Evolutionary conservation across 2,329 filamentous ascomycete species (phyloP), one percentile per base, ranked within the genome.

Genomic region (Verticillium longisporum): DNA sequence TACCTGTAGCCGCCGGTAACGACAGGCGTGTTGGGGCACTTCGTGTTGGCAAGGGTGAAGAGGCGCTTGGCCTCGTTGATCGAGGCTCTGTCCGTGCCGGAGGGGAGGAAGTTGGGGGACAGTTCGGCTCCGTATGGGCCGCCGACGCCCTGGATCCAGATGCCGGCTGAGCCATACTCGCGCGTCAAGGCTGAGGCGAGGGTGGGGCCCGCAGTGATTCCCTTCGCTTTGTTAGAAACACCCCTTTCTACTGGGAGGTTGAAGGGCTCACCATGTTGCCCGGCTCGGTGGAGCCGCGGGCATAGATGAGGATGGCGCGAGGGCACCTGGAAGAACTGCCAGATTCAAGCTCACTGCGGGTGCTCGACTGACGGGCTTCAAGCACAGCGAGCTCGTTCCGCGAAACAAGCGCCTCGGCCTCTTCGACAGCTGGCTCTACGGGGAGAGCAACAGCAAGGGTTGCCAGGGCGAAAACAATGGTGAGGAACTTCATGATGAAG

Each of bases 61-160:
- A 78, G 72, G 4, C 70, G 67, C 31, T 72, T 72, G 37, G 75
- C 77, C 60, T 77, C 77, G 1, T 69, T 60, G 61, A 81, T 80
- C 36, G 76, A 74, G 5, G 62, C 70, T 4, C 55, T 54, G 38
- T 70, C 69, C 1, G 77, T 78, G 45, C 77, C 76, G 1, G 68
- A 63, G 3, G 75, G 72, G 1, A 77, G 69, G 45, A 71, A 68
- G 63, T 80, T 80, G 31, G 71, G 68, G 1, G 66, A 60, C 0
- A 79, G 53, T 1, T 64, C 64, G 0, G 76, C 77, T 1, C 61
- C 67, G 67, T 81, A 81, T 1, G 70, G 63, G 31, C 70, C 70
- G 6, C 74, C 74, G 14, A 81, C 76, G 14, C 79, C 79, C 64
- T 81, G 78, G 26, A 79, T 72, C 74, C 74, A 76, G 61, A 77